These are phyloP conservation scores for Acacia confusa DNA, from an alignment of 306 rosid genomes.

Conservation along the genomic window DNA sequence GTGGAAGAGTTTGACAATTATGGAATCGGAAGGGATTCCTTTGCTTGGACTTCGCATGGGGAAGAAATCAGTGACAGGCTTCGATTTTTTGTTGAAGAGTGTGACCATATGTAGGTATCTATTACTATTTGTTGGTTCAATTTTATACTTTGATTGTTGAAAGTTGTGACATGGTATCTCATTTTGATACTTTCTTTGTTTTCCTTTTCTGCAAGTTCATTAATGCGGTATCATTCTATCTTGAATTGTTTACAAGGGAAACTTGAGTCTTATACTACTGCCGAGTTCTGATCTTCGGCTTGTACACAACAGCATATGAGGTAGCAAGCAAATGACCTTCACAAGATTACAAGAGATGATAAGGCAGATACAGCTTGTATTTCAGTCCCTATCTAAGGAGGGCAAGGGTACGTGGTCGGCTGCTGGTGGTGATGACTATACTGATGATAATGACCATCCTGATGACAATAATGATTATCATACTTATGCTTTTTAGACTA, in stretches of 20 bases:
- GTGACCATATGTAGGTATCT: constrained; percentile 82
- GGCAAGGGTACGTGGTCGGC: too few relatives aligned
- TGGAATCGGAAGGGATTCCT: constrained; percentile 77
- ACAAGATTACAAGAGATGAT: too few relatives aligned
- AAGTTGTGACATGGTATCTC: neutral
- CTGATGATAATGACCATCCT: too few relatives aligned
- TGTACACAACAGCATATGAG: too few relatives aligned
- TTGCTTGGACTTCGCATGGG: constrained; percentile 48
- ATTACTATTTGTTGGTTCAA: neutral
- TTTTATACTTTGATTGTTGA: neutral
- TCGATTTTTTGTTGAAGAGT: constrained; percentile 87
- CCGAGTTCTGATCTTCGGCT: constrained; percentile 93
- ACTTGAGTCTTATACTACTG: constrained; percentile 65
- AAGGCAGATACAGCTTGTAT: too few relatives aligned
- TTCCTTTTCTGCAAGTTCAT: constrained; percentile 18
- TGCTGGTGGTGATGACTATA: too few relatives aligned
- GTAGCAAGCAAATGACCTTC: too few relatives aligned
- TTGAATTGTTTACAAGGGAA: constrained; percentile 67
- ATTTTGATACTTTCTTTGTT: constrained; percentile 3
- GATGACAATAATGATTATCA: too few relatives aligned
- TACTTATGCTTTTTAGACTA: too few relatives aligned
- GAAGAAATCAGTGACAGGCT: constrained; percentile 86
- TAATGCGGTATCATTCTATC: constrained; percentile 21
- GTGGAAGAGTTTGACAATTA: constrained; percentile 67
- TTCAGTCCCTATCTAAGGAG: too few relatives aligned